phyloP scores from a whole-genome alignment of 2,329 filamentous ascomycete species.

The Aureobasidium subglaciale region DNA sequence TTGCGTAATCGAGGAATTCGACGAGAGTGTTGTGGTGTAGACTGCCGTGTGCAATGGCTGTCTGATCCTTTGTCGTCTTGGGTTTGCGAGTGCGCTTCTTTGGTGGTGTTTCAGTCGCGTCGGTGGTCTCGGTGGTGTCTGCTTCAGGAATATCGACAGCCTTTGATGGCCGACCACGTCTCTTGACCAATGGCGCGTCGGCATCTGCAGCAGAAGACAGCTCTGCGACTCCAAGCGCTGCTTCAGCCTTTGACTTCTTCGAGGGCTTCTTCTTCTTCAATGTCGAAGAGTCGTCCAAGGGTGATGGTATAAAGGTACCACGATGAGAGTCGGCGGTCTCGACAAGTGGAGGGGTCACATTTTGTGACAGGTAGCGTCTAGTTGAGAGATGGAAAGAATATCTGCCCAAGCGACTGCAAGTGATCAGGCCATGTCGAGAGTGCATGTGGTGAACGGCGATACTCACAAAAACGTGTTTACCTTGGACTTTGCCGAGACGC shows the following conservation, averaged over 20 bases:
- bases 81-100: not conserved
- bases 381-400: not conserved
- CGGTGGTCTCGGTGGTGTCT: too few relatives aligned
- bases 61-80: not conserved
- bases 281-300: not conserved
- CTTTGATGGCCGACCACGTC: constrained; percentile 15
- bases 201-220: not conserved
- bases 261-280: not conserved
- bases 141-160: not conserved
- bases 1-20: constrained; percentile 59
- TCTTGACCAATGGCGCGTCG: not conserved
- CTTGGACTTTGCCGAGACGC: not conserved
- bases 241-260: not conserved
- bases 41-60: constrained; percentile 24
- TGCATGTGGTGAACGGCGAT: not conserved
- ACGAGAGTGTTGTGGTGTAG: constrained; percentile 54
- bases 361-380: not conserved
- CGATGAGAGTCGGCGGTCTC: not conserved
- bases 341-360: not conserved
- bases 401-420: not conserved
- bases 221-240: not conserved
- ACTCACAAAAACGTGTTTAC: not conserved
- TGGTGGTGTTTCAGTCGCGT: not conserved
- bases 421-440: constrained; percentile 8
- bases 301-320: not conserved